phyloP scores from a whole-genome alignment of 177 flowering plant genomes.

The Vitis hybrid region DNA sequence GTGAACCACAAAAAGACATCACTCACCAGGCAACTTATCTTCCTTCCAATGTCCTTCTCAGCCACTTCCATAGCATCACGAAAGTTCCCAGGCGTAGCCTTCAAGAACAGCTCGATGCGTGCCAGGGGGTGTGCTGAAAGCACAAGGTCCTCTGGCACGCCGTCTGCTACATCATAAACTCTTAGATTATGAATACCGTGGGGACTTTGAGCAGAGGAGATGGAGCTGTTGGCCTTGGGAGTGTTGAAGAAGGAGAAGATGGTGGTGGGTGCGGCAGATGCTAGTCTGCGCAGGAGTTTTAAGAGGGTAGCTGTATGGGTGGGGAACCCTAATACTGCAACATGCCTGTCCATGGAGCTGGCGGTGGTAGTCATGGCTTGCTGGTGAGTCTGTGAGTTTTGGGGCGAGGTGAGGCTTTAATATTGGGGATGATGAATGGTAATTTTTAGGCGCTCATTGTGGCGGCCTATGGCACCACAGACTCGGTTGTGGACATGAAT shows the following conservation, averaged over 20 bases:
- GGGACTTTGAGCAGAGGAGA: background rate
- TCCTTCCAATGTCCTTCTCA: background rate
- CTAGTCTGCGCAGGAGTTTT: constrained; percentile 4
- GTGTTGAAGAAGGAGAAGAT: constrained; percentile 21
- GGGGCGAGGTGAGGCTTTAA: no score
- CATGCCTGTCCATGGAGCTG: constrained; percentile 6
- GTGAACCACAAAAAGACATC: constrained; percentile 15
- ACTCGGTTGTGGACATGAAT: no score
- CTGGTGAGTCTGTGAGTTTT: no score
- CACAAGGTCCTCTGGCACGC: background rate
- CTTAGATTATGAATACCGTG: constrained; percentile 6
- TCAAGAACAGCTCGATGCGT: constrained; percentile 5
- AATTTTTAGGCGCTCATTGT: no score
- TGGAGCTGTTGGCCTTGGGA: background rate
- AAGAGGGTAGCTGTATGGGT: constrained; percentile 7
- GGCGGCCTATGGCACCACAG: no score
- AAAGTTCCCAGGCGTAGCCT: constrained; percentile 1
- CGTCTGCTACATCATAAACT: constrained; percentile 11
- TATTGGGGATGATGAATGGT: no score
- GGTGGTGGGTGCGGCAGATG: background rate
- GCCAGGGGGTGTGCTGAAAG: constrained; percentile 1
- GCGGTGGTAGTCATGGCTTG: no score
- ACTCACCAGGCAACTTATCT: constrained; percentile 10
- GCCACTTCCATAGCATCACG: background rate
- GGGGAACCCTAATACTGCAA: constrained; percentile 19